Base-by-base conservation (phyloP, 305 asterid genomes). In the Rubia peregrina region DNA sequence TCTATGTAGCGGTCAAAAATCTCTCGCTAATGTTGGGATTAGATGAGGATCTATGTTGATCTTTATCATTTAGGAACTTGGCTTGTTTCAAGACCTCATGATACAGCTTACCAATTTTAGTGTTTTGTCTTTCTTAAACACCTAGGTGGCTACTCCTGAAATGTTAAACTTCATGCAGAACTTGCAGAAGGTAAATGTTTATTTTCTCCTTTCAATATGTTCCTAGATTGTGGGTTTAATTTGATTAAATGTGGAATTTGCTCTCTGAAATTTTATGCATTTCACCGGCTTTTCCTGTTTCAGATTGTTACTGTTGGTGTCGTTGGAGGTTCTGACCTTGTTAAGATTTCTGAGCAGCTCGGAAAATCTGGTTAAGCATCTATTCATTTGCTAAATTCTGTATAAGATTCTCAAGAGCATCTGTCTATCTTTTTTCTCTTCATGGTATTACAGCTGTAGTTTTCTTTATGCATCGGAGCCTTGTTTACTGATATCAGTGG, bases 251-350 rank as follows among this genome's bases (percentile, higher is more conserved):
- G 21, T 51, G 21, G 16, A 64, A 44, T 36, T 71, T 12, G 6
- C n/a, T 48, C 9, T 63, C 21, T 26, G 66, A 24, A 49, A 53
- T 65, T 56, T 10, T 61, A 63, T 48, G 42, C 44, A 33, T 26
- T 61, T 70, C 76, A 75, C 63, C 41, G n/a, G 59, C 53, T 71
- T 57, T 75, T 71, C 71, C 75, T 65, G 75, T 30, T 69, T 72
- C 80, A 93, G 98, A 92, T 88, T 77, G 90, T 87, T 70, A 85
- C 85, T 7, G 85, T 91, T 72, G 99, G 99, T 66, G 89, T 94
- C 53, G 99, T 94, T 81, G 99, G 99, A 77, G 99, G 99, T 83
- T 94, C 99, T 68, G 99, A 94, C 79, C 90, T 94, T 60, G 89
- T 88, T 42, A 94, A 91, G 90, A 94, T 94, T 83, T 84, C 97